Base-by-base conservation (phyloP, 1,284 basidiomycete species). In the Ustilago trichophora region DNA sequence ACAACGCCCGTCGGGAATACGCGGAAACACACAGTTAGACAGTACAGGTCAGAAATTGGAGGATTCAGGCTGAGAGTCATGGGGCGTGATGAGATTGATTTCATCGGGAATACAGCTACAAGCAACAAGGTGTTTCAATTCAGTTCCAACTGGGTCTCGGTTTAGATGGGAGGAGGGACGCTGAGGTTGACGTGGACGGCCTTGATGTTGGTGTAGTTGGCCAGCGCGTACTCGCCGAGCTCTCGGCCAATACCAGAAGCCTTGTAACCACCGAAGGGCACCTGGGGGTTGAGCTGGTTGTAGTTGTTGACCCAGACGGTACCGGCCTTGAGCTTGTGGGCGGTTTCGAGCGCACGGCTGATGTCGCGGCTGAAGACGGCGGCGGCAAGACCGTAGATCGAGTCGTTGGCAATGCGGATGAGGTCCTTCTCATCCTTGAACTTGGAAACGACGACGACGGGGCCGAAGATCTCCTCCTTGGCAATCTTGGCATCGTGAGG, bases 311-410 rank as follows among this genome's bases (percentile, higher is more conserved):
- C 82, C 88, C 88, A 91, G 2, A 87, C 87, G 7, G 91, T 92
- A 29, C 93, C 93, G 3, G 92, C 91, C 73, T 91, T 87, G 65
- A 97, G 85, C 69, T 83, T 85, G 82, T 91, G 87, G 8, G 91
- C 90, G 8, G 89, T 88, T 52, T 86, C 84, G 67, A 95, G 83
- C 1, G 90, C 92, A 21, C 88, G 85, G 62, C 86, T 86, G 82
- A 95, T 82, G 83, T 96, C 87, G 72, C 87, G 85, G 31, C 90
- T 88, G 85, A 94, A 95, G 57, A 97, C 88, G 22, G 91, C 89
- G 1, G 91, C 86, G n/a, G 91, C 90, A 34, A 95, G 86, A 68
- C 94, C 94, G 83, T 95, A 87, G 76, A 85, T 82, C 1, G 90
- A 90, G 82, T 94, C 96, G 95, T 51, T 73, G 54, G 93, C 93